A percentile compares a stretch with the other conserved stretches of the same genome.
Evolutionary conservation across 1,284 basidiomycete genomes (phyloP).

Genomic region (Agroathelia rolfsii): DNA sequence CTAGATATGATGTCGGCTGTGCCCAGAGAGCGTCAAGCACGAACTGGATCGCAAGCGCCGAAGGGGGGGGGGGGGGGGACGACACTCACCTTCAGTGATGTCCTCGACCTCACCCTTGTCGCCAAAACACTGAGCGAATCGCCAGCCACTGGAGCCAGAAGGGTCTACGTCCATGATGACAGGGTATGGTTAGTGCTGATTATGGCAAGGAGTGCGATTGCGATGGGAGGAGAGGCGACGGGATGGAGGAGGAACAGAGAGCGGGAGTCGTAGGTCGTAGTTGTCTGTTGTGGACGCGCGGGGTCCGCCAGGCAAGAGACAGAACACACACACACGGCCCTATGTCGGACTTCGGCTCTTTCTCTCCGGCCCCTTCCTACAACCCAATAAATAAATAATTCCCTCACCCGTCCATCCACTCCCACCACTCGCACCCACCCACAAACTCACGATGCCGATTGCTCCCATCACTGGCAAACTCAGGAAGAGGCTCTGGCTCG

Average conservation of each 20-base stretch:
- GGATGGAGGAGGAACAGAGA: slow-evolving; percentile 10
- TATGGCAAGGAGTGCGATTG: slow-evolving; percentile 13
- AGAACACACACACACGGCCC: slow-evolving; percentile 13
- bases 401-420: slow-evolving; percentile 16
- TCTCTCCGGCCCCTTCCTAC: too few relatives aligned
- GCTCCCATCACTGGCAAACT: slow-evolving; percentile 84
- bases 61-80: slow-evolving; percentile 7
- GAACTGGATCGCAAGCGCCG: slow-evolving; percentile 8
- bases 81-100: slow-evolving; percentile 86
- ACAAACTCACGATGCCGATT: slow-evolving; percentile 49
- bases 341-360: too few relatives aligned
- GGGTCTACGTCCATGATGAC: slow-evolving; percentile 70
- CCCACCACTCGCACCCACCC: slow-evolving; percentile 11
- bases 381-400: too few relatives aligned
- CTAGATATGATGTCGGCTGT: slow-evolving; percentile 98
- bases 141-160: slow-evolving; percentile 83
- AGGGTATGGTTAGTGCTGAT: slow-evolving; percentile 10
- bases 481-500: slow-evolving; percentile 81
- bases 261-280: slow-evolving; percentile 11
- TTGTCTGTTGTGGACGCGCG: too few relatives aligned
- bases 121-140: slow-evolving; percentile 99
- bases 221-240: slow-evolving; percentile 15
- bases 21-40: slow-evolving; percentile 11
- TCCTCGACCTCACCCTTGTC: slow-evolving; percentile 99
- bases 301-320: slow-evolving; percentile 13